Percentiles rank a stretch among this genome's conserved stretches.
Evolutionary conservation across 148 eudicot genomes (phyloP).

Genomic region (Salicornia ramosissima): DNA sequence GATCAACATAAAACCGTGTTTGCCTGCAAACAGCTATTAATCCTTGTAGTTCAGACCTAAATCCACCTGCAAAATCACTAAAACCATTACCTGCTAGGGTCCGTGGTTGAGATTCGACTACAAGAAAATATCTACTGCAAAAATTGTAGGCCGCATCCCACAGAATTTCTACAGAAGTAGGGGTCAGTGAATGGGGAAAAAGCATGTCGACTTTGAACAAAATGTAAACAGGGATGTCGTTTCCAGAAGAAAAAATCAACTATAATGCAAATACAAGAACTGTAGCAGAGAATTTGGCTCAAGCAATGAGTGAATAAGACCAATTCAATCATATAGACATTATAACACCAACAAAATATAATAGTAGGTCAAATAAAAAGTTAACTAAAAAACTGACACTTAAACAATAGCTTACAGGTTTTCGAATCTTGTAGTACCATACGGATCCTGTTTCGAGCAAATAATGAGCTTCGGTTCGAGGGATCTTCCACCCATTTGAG

Average conservation of each 20-base stretch:
- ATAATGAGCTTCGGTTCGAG: slow-evolving; percentile 59
- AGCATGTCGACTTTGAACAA: neutral
- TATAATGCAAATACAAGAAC: slow-evolving; percentile 3
- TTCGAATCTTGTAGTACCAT: slow-evolving; percentile 38
- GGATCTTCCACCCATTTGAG: slow-evolving; percentile 99
- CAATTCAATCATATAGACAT: slow-evolving; percentile 7
- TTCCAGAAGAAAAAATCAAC: neutral
- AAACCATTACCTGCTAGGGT: neutral
- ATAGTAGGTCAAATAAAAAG: neutral
- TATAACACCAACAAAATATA: neutral
- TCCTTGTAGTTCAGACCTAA: slow-evolving; percentile 63
- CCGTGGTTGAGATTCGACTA: neutral
- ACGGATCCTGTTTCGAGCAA: slow-evolving; percentile 84
- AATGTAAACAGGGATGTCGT: neutral
- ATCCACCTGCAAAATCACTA: slow-evolving; percentile 47
- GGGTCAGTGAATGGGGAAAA: neutral
- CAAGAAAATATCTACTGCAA: neutral
- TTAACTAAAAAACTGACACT: neutral
- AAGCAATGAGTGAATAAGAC: neutral
- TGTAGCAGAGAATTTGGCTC: neutral
- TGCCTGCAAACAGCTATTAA: slow-evolving; percentile 62
- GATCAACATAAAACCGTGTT: slow-evolving; percentile 68
- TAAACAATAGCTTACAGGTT: slow-evolving; percentile 21
- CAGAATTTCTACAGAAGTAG: neutral
- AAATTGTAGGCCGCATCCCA: neutral